These are phyloP conservation scores for Fusarium solani-melongenae DNA, from an alignment of 2,329 filamentous ascomycete species.

Conservation along the genomic window DNA sequence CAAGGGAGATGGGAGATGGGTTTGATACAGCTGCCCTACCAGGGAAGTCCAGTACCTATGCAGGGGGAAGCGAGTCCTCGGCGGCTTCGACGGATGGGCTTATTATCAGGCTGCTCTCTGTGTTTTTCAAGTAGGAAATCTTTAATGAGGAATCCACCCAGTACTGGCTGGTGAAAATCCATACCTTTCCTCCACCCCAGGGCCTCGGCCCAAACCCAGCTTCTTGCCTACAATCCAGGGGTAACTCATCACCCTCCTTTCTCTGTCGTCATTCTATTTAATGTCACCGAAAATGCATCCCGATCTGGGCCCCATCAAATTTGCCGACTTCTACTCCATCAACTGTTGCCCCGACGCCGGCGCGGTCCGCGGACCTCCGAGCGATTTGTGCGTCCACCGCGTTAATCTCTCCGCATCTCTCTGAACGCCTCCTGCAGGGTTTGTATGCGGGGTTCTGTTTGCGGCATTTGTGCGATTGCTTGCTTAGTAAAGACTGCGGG, in stretches of 20 bases:
- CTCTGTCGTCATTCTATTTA: not conserved
- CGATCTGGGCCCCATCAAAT: not conserved
- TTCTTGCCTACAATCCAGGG: not conserved
- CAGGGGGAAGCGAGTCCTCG: too few relatives aligned
- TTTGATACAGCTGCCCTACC: too few relatives aligned
- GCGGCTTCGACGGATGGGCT: too few relatives aligned
- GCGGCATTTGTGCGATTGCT: not conserved
- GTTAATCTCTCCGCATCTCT: not conserved
- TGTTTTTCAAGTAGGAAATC: not conserved
- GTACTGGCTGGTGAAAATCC: not conserved
- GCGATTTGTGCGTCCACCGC: not conserved
- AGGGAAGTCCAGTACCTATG: too few relatives aligned
- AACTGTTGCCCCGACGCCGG: not conserved
- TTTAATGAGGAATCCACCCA: not conserved
- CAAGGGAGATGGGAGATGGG: too few relatives aligned
- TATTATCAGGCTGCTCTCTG: not conserved
- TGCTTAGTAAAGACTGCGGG: not conserved
- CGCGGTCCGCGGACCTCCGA: not conserved
- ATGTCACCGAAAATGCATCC: not conserved
- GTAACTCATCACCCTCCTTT: not conserved
- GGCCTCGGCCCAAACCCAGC: not conserved
- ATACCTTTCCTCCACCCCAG: not conserved
- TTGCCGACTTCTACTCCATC: not conserved
- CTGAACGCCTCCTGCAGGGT: not conserved
- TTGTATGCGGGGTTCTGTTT: not conserved